Evolutionary conservation across 768 basidiomycete genomes (phyloP), one percentile per base, ranked within the genome.

Genomic region (Mycena rosella): DNA sequence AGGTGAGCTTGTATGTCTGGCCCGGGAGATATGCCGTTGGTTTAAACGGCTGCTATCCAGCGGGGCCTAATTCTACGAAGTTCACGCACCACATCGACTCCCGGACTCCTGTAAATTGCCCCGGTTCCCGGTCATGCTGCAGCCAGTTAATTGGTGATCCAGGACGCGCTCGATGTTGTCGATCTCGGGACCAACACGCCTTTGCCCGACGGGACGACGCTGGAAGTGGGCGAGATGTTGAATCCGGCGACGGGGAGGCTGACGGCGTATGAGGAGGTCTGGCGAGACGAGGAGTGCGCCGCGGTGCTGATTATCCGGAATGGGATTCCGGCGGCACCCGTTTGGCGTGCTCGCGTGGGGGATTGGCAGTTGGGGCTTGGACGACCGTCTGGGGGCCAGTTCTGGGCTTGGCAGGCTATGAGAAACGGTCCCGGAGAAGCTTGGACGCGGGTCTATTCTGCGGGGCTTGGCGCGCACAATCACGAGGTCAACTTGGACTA

Each of bases 41-140:
- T 52, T 29, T 20, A 56, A 34, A 30, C 20, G 15, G 26, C 20
- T 17, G 14, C 38, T 17, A n/a, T 14, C 4, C 40, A 64, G 63
- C 17, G 48, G 59, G 62, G 24, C 68, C 72, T 15, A 73, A 77
- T 58, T 44, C 48, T 15, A 74, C 76, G 14, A 74, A 65, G 57
- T 80, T 80, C 66, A 75, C 58, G 55, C 77, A 79, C 68, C 51
- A 71, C 29, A 77, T 81, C 51, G 80, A 80, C 68, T 80, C 79
- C 20, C 75, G 76, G 32, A 79, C 79, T 11, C 44, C 53, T 60
- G 79, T 78, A 36, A 51, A 65, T 64, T 27, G 5, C 10, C n/a
- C n/a, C n/a, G n/a, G n/a, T 4, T 20, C 11, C 26, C 29, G n/a
- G n/a, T 3, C 38, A 26, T 11, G 26, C 18, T 26, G 36, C 38